These are phyloP conservation scores for Xylaria sp. DNA, from an alignment of 2,329 filamentous ascomycete genomes.

Conservation along the genomic window DNA sequence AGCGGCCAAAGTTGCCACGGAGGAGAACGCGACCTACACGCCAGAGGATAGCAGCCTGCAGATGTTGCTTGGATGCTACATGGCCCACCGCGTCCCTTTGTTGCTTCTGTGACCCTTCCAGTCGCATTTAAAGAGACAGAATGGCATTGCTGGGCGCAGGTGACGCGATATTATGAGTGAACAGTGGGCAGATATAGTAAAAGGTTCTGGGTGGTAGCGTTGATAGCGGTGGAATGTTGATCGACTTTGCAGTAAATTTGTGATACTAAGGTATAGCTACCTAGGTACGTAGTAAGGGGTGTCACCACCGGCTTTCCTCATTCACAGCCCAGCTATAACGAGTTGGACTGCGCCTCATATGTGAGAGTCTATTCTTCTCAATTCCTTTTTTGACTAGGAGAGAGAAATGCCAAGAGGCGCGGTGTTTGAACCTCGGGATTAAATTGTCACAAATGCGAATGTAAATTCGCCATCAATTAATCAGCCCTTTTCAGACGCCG, in stretches of 20 bases:
- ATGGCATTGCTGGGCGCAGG: not conserved
- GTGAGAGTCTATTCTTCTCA: not conserved
- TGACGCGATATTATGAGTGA: no score
- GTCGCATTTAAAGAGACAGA: not conserved
- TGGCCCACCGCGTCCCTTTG: not conserved
- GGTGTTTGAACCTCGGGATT: conserved; percentile 9
- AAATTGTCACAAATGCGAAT: conserved; percentile 38
- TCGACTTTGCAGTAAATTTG: not conserved
- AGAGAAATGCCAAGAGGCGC: conserved; percentile 3
- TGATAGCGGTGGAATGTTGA: not conserved
- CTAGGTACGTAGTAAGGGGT: not conserved
- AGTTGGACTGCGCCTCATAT: not conserved
- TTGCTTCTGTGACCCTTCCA: not conserved
- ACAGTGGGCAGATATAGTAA: not conserved
- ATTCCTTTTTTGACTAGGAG: not conserved
- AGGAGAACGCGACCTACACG: not conserved
- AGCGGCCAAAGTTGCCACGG: not conserved
- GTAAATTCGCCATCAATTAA: conserved; percentile 41
- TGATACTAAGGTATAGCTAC: not conserved
- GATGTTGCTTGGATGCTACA: not conserved
- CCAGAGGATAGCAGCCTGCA: not conserved
- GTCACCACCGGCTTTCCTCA: not conserved
- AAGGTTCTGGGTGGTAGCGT: no score
- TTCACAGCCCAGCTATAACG: not conserved
- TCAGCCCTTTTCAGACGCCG: conserved; percentile 51